Conservation (phyloP, 192 early-diverging fungal species). For the Rhizophagus clarus region DNA sequence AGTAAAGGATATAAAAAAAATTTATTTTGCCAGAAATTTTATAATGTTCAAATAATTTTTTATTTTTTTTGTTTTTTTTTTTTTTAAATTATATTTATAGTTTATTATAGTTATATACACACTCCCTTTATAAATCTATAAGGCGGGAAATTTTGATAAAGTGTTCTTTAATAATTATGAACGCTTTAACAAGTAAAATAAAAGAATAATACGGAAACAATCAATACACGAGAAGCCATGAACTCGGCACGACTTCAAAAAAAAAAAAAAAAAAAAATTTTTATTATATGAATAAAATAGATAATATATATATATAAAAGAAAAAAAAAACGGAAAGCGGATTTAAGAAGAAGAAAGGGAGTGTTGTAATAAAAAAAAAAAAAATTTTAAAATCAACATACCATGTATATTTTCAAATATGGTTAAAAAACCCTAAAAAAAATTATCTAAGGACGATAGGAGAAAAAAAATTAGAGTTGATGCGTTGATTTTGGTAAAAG, state of each 20-base stretch:
- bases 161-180: not conserved
- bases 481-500: conserved; percentile 17
- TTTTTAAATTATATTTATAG: not conserved
- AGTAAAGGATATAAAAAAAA: not conserved
- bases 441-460: conserved; percentile 3
- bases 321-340: not conserved
- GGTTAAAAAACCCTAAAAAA: conserved; percentile 14
- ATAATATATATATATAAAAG: conserved; percentile 4
- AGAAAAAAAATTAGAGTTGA: conserved; percentile 23
- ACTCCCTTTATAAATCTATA: conserved; percentile 24
- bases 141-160: not conserved
- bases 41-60: conserved; percentile 2
- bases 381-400: not conserved
- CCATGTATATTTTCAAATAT: conserved; percentile 15
- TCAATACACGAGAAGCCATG: conserved; percentile 12
- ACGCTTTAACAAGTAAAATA: not conserved
- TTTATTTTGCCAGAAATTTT: conserved; percentile 8
- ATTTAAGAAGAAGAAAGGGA: conserved; percentile 17
- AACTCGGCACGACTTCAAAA: conserved; percentile 24
- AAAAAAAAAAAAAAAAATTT: not conserved
- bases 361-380: conserved; percentile 13
- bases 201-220: not conserved
- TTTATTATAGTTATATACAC: conserved; percentile 2
- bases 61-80: not conserved
- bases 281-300: not conserved